Conservation (phyloP, 2,329 filamentous ascomycete species). For the Microcyclosporella mali region DNA sequence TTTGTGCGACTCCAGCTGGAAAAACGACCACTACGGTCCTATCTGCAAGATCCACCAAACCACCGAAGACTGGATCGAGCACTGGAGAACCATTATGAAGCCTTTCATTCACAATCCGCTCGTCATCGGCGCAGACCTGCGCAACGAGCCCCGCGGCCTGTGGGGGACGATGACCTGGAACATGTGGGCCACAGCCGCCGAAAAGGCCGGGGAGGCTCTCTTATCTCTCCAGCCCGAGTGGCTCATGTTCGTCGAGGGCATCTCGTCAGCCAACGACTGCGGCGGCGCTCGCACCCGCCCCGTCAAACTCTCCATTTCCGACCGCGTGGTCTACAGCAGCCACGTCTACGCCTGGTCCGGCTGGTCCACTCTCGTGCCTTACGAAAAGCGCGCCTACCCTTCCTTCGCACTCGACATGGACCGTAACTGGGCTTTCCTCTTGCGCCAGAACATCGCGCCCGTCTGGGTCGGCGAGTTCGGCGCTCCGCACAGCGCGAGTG, state of each 20-base stretch:
- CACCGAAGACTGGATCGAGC: conserved; percentile 58
- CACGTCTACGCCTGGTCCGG: conserved; percentile 67
- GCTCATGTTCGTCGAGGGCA: conserved; percentile 63
- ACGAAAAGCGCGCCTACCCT: conserved; percentile 53
- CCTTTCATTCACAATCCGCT: conserved; percentile 53
- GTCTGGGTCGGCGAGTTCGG: conserved; percentile 67
- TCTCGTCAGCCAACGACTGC: conserved; percentile 61
- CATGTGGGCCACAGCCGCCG: conserved; percentile 58
- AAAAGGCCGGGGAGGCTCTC: conserved; percentile 56
- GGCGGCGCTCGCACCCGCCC: conserved; percentile 51
- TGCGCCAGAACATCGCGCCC: conserved; percentile 51
- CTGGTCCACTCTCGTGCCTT: conserved; percentile 51
- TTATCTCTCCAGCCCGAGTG: conserved; percentile 56
- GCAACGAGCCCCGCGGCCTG: conserved; percentile 62
- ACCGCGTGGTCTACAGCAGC: conserved; percentile 59
- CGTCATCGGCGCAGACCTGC: conserved; percentile 61
- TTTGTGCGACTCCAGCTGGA: conserved; percentile 62
- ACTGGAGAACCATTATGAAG: conserved; percentile 61
- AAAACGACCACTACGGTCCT: conserved; percentile 56
- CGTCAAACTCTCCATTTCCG: conserved; percentile 49
- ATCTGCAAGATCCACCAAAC: conserved; percentile 58
- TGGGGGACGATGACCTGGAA: conserved; percentile 65
- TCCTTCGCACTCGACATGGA: conserved; percentile 60
- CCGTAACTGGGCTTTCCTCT: conserved; percentile 60
- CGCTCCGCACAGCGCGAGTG: conserved; percentile 47